A percentile compares a stretch with the other conserved stretches of the same genome.
Evolutionary conservation across 495 filamentous ascomycete species (phyloP).

Genomic region (Xanthoparmelia taractica): DNA sequence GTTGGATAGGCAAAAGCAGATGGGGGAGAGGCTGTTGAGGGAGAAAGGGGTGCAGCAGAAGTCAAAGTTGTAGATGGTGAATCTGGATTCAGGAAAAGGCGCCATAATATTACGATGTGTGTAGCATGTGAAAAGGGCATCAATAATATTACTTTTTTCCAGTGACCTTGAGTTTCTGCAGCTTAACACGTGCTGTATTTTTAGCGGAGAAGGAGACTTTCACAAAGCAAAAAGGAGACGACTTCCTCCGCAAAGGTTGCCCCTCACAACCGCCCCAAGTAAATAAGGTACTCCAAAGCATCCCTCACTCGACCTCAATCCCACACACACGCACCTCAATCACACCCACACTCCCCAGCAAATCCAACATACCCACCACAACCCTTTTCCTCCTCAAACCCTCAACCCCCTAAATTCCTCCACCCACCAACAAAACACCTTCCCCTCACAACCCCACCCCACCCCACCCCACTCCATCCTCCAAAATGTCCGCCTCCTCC

Average conservation of each 20-base stretch:
- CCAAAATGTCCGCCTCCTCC: constrained; percentile 25
- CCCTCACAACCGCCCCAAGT: constrained; percentile 12
- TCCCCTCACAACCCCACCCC: too few relatives aligned
- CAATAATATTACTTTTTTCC: too few relatives aligned
- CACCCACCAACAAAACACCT: too few relatives aligned
- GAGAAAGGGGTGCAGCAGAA: constrained; percentile 49
- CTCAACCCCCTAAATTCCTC: not conserved
- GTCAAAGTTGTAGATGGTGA: constrained; percentile 40
- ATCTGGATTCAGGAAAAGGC: not conserved
- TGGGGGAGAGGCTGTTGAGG: constrained; percentile 57
- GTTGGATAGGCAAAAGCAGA: constrained; percentile 55
- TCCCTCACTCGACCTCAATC: not conserved
- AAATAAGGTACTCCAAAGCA: constrained; percentile 11
- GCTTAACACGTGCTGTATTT: too few relatives aligned
- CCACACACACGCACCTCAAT: not conserved
- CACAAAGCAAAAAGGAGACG: not conserved
- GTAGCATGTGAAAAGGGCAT: not conserved
- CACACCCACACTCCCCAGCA: not conserved
- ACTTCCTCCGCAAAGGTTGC: not conserved
- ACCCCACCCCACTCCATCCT: too few relatives aligned
- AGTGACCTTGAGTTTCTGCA: not conserved
- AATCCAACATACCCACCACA: not conserved
- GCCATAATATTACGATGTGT: not conserved
- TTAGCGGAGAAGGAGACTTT: too few relatives aligned
- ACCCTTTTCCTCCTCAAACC: not conserved